Percentiles rank a stretch among this genome's conserved stretches.
Conservation (phyloP, 306 rosid species). For the Pterocarpus santalinus region DNA sequence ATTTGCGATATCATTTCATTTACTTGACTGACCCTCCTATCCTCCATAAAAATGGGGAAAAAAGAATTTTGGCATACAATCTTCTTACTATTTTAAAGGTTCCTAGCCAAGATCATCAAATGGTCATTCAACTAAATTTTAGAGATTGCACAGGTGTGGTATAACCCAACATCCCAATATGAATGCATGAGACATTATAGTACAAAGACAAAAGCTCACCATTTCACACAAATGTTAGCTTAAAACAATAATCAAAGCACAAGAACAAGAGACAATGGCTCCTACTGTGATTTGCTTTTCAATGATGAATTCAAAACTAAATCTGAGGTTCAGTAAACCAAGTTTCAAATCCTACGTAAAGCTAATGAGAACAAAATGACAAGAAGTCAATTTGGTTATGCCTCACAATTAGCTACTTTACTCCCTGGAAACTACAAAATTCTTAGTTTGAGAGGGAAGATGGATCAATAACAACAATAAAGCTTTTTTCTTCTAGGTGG, state of each 20-base stretch:
- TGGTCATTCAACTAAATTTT: conserved; percentile 10
- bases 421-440: conserved; percentile 22
- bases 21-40: background rate
- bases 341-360: conserved; percentile 37
- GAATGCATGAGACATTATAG: conserved; percentile 25
- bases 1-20: background rate
- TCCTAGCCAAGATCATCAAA: conserved; percentile 7
- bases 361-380: conserved; percentile 23
- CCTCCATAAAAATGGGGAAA: background rate
- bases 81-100: background rate
- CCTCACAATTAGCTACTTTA: conserved; percentile 13
- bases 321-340: conserved; percentile 16
- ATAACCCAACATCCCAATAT: conserved; percentile 9
- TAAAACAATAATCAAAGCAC: conserved; percentile 30
- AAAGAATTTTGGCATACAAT: background rate
- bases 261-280: conserved; percentile 10
- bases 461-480: background rate
- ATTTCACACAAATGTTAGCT: conserved; percentile 12
- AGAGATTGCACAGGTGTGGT: conserved; percentile 22
- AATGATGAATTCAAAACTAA: background rate
- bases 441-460: conserved; percentile 24
- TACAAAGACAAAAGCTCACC: conserved; percentile 25
- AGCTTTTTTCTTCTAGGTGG: conserved; percentile 6
- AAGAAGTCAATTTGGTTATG: conserved; percentile 22
- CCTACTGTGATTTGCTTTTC: conserved; percentile 20